Conservation (phyloP, 2,329 filamentous ascomycete species). For the Bipolaris victoriae region DNA sequence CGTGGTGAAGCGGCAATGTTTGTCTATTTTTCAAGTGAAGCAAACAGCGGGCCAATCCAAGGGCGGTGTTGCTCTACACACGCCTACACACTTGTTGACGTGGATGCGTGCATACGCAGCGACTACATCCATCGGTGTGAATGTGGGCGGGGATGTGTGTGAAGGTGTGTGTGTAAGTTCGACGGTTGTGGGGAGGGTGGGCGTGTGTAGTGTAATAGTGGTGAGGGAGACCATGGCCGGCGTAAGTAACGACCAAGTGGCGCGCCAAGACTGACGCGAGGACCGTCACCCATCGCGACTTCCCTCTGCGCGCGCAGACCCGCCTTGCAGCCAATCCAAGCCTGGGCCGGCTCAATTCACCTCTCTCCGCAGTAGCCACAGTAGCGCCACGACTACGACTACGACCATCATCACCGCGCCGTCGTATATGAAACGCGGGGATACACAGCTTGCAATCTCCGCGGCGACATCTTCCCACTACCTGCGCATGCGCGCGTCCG, state of each 20-base stretch:
- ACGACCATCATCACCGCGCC: neutral
- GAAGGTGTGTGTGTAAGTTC: constrained; percentile 1
- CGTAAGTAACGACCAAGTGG: constrained; percentile 13
- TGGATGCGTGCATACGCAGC: constrained; percentile 18
- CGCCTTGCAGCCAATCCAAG: neutral
- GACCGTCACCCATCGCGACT: constrained; percentile 30
- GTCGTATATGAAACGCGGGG: neutral
- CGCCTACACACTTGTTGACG: neutral
- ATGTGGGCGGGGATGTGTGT: constrained; percentile 4
- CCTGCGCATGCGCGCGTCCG: constrained; percentile 36
- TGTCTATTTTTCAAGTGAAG: constrained; percentile 30
- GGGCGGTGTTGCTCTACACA: constrained; percentile 3
- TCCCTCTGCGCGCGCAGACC: neutral
- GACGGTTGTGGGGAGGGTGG: neutral
- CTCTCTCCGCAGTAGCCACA: neutral
- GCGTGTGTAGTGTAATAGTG: neutral
- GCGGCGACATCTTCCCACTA: constrained; percentile 11
- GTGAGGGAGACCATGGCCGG: constrained; percentile 1
- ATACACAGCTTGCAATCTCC: neutral
- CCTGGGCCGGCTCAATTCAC: neutral
- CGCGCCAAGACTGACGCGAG: constrained; percentile 26
- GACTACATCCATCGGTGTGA: constrained; percentile 19
- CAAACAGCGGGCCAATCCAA: constrained; percentile 23
- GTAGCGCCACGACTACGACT: neutral
- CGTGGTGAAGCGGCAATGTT: constrained; percentile 19